Base-by-base conservation (phyloP, 2,329 filamentous ascomycete genomes). In the Camptophora hylomeconis region DNA sequence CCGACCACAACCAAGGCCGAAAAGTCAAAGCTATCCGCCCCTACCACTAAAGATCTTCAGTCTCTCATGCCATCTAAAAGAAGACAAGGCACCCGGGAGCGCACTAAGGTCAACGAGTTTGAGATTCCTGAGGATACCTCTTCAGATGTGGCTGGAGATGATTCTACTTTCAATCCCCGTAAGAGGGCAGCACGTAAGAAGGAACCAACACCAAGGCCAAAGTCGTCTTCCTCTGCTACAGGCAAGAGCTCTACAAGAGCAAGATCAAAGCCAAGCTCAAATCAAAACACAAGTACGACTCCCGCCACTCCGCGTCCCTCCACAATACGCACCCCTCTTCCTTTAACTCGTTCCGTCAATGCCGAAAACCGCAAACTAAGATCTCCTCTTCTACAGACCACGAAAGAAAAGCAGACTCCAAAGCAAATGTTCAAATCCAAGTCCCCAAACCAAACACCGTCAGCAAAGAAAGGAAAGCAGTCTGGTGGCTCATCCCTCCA, bases 401-500 rank as follows among this genome's bases (percentile, higher is more conserved):
- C n/a, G n/a, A n/a, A n/a, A n/a, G n/a, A n/a, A n/a, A n/a, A n/a
- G n/a, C n/a, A n/a, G n/a, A n/a, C n/a, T n/a, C n/a, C n/a, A n/a
- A n/a, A n/a, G n/a, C n/a, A n/a, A n/a, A n/a, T n/a, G n/a, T n/a
- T n/a, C n/a, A n/a, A n/a, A n/a, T n/a, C n/a, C n/a, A 24, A 17
- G 8, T 22, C 18, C 20, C 4, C 17, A 29, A 30, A 23, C n/a
- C 16, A 18, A 3, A 12, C 22, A 12, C 16, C 16, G 15, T 20
- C 27, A 24, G 16, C 25, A 32, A 26, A 10, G 3, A 4, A 16
- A 24, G 14, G 9, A 13, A 23, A 33, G 39, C 39, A 20, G 18
- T 40, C 32, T 44, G 41, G 41, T 44, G 41, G 41, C 28, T 42
- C 32, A 37, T 37, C 10, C 24, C 33, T 5, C 5, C 24, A 17